These are phyloP conservation scores for Phenoliferia sp. DNA, from an alignment of 1,284 basidiomycete genomes.

Conservation along the genomic window DNA sequence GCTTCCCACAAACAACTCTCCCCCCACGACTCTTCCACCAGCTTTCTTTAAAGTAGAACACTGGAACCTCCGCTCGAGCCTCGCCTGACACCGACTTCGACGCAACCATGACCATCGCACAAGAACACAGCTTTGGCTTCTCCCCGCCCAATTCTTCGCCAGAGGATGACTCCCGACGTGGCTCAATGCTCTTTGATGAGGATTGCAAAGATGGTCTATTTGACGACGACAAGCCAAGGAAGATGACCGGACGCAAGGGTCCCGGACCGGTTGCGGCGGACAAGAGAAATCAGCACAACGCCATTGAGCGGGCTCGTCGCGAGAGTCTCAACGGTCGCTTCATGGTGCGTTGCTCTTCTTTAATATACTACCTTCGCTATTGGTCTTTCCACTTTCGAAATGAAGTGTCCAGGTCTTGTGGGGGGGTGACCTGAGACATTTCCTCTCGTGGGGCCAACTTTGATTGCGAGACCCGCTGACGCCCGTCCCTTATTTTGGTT, in stretches of 20 bases:
- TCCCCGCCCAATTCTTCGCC: conserved; percentile 16
- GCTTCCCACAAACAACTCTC: neutral
- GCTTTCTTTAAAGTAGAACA: neutral
- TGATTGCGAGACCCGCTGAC: conserved; percentile 3
- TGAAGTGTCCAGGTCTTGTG: neutral
- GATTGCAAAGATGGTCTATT: conserved; percentile 7
- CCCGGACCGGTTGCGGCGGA: conserved; percentile 56
- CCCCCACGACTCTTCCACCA: neutral
- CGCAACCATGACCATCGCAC: neutral
- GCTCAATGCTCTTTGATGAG: conserved; percentile 13
- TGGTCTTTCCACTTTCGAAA: neutral
- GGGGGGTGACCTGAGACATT: neutral
- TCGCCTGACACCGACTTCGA: too few species aligned
- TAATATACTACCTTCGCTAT: conserved; percentile 18
- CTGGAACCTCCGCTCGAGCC: neutral
- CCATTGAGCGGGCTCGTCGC: conserved; percentile 82
- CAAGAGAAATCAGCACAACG: conserved; percentile 88
- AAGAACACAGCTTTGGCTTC: conserved; percentile 5
- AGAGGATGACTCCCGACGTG: conserved; percentile 6
- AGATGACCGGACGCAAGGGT: conserved; percentile 18
- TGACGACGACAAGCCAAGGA: conserved; percentile 14
- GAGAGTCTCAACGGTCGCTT: conserved; percentile 88
- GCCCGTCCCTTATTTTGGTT: neutral
- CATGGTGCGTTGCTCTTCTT: conserved; percentile 52
- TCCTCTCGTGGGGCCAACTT: neutral